These are phyloP conservation scores for Mycogone perniciosa DNA, from an alignment of 2,329 filamentous ascomycete species.

Conservation along the genomic window DNA sequence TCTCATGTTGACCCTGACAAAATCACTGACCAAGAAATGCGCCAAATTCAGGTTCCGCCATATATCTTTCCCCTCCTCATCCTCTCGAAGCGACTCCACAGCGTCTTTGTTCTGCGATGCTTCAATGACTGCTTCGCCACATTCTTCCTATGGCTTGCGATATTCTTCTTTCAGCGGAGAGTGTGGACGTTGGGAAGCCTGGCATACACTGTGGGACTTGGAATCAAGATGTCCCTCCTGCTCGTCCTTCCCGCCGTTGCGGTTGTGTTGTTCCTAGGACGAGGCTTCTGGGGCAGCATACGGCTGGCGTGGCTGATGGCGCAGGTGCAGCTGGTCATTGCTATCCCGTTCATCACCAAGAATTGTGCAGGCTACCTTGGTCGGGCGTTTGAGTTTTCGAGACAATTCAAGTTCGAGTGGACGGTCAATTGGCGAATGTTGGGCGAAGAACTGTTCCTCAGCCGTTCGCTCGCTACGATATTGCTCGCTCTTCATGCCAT, in stretches of 20 bases:
- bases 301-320: constrained; percentile 64
- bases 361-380: constrained; percentile 68
- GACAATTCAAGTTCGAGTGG: constrained; percentile 94
- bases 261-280: constrained; percentile 65
- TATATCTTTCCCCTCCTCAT: constrained; percentile 83
- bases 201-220: constrained; percentile 71
- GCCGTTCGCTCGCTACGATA: constrained; percentile 57
- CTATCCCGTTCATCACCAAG: constrained; percentile 59
- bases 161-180: constrained; percentile 69
- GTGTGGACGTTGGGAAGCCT: constrained; percentile 68
- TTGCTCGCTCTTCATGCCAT: constrained; percentile 60
- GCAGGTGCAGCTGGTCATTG: constrained; percentile 67
- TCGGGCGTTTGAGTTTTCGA: constrained; percentile 82
- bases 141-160: constrained; percentile 74
- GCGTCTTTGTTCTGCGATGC: constrained; percentile 82
- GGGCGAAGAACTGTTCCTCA: constrained; percentile 73
- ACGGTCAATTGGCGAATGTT: constrained; percentile 98
- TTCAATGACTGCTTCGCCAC: constrained; percentile 95
- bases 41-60: constrained; percentile 58
- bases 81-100: constrained; percentile 87
- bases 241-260: constrained; percentile 77
- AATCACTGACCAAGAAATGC: background rate
- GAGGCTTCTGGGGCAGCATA: constrained; percentile 60
- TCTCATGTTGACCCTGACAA: background rate
- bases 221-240: constrained; percentile 92